Percentiles rank a stretch among this genome's conserved stretches.
Evolutionary conservation across 257 asterid species (phyloP).

Genomic region (Knoxia roxburghii): DNA sequence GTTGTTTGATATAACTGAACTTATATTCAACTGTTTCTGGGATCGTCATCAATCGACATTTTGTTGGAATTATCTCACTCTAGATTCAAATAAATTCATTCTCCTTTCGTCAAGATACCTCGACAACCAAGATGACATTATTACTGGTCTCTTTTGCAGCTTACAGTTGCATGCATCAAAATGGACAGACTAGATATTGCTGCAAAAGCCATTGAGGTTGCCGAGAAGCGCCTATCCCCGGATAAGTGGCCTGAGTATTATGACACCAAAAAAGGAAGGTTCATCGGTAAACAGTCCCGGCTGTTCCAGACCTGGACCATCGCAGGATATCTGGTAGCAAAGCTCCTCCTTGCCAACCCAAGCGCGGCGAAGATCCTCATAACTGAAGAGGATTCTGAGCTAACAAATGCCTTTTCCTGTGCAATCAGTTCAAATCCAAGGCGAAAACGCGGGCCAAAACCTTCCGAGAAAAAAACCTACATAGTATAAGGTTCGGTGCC

Average conservation of each 20-base stretch:
- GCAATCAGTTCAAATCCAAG: conserved; percentile 51
- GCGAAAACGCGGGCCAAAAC: conserved; percentile 60
- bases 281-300: conserved; percentile 61
- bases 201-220: conserved; percentile 52
- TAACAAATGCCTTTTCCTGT: conserved; percentile 55
- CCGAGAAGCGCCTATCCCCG: conserved; percentile 49
- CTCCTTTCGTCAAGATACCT: not conserved
- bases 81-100: not conserved
- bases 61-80: not conserved
- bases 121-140: not conserved
- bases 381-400: conserved; percentile 63
- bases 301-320: conserved; percentile 68
- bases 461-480: conserved; percentile 33
- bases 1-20: not conserved
- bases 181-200: conserved; percentile 73
- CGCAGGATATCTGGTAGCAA: conserved; percentile 66
- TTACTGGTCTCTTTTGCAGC: conserved; percentile 31
- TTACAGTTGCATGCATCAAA: conserved; percentile 66
- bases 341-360: conserved; percentile 52
- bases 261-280: conserved; percentile 58
- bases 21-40: not conserved
- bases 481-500: conserved; percentile 31
- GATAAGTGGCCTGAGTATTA: conserved; percentile 82
- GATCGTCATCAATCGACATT: not conserved
- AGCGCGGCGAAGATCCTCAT: conserved; percentile 45